A percentile compares a stretch with the other conserved stretches of the same genome.
phyloP scores from a whole-genome alignment of 495 filamentous ascomycete genomes.

The Penicillium simplicissimum region DNA sequence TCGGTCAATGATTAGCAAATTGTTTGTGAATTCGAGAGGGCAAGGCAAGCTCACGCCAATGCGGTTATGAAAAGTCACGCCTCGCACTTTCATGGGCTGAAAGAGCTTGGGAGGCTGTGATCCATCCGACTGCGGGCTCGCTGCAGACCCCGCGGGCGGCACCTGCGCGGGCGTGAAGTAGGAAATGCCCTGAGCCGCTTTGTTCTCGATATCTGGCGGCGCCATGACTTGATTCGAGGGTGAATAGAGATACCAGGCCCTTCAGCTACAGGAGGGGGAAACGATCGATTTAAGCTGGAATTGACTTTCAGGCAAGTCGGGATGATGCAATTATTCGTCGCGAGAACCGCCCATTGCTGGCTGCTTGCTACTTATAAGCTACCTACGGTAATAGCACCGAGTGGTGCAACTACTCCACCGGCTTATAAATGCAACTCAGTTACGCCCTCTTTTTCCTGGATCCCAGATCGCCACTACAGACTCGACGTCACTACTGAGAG shows the following conservation, averaged over 20 bases:
- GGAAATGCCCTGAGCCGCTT: slow-evolving; percentile 50
- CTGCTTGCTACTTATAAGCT: too few relatives aligned
- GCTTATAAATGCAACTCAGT: slow-evolving; percentile 23
- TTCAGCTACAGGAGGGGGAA: background rate
- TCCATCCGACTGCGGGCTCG: slow-evolving; percentile 57
- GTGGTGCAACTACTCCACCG: slow-evolving; percentile 11
- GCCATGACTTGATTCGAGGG: background rate
- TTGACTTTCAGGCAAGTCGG: background rate
- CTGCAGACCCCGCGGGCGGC: slow-evolving; percentile 62
- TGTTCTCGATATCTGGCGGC: slow-evolving; percentile 39
- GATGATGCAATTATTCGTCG: background rate
- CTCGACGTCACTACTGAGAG: slow-evolving; percentile 19
- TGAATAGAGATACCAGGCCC: background rate
- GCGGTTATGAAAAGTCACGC: slow-evolving; percentile 53
- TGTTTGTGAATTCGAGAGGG: background rate
- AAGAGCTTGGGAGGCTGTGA: slow-evolving; percentile 65
- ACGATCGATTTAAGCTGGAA: background rate
- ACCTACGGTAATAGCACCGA: too few relatives aligned
- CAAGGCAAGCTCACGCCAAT: slow-evolving; percentile 15
- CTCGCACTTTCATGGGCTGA: slow-evolving; percentile 60
- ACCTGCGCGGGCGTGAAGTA: slow-evolving; percentile 65
- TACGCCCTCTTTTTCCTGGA: background rate
- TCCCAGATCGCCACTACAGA: background rate
- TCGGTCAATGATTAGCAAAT: background rate
- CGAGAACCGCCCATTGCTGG: too few relatives aligned